These are phyloP conservation scores for Bretziella fagacearum DNA, from an alignment of 2,329 filamentous ascomycete genomes.

Conservation along the genomic window DNA sequence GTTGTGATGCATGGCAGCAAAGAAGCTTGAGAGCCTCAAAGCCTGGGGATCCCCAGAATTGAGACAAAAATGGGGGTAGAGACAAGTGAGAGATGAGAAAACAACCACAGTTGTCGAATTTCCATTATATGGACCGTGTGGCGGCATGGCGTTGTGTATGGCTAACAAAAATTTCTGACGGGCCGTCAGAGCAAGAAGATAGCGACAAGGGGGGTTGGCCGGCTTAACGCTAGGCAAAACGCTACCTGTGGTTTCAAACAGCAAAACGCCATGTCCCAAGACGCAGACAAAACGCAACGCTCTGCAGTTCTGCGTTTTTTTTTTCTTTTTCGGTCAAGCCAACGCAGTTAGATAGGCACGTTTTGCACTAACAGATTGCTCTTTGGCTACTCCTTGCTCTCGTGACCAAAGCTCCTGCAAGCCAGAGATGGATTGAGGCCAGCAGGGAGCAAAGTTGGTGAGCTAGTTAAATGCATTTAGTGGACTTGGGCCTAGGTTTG, in stretches of 20 bases:
- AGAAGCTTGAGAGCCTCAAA: conserved; percentile 1
- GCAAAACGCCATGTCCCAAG: too few species aligned
- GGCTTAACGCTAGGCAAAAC: too few species aligned
- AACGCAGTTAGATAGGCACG: neutral
- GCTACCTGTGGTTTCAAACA: too few species aligned
- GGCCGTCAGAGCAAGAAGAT: neutral
- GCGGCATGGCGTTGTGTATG: neutral
- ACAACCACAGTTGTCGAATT: neutral
- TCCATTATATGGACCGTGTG: too few species aligned
- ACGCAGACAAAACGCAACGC: too few species aligned
- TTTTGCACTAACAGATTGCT: conserved; percentile 9
- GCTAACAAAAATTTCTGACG: neutral
- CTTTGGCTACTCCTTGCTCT: conserved; percentile 2
- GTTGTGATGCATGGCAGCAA: neutral
- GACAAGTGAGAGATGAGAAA: neutral
- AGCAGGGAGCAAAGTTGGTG: neutral
- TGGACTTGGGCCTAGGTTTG: too few species aligned
- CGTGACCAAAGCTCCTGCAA: conserved; percentile 1
- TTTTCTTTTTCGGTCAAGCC: neutral
- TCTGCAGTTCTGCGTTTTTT: neutral
- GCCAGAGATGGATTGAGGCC: neutral
- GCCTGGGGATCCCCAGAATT: conserved; percentile 1
- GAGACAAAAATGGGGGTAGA: conserved; percentile 2
- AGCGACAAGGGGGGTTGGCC: too few species aligned
- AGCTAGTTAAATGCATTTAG: too few species aligned